Conservation (phyloP, 805 yeast species). For the Candida corydali region DNA sequence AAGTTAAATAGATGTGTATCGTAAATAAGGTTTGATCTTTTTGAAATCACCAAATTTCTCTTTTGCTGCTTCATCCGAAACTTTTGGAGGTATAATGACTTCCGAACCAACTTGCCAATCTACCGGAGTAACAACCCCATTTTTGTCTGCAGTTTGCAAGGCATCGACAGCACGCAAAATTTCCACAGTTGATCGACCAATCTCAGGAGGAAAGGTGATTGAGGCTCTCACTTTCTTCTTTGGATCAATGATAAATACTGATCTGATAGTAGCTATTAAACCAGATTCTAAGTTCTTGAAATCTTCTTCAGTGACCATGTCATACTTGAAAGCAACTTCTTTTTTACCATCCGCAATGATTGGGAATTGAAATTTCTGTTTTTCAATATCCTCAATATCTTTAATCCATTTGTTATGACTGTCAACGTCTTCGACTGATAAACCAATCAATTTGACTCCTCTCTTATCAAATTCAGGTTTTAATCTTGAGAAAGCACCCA, state of each 20-base stretch:
- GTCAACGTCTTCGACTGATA: conserved; percentile 59
- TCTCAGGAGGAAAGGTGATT: conserved; percentile 67
- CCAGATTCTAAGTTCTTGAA: conserved; percentile 59
- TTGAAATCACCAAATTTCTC: conserved; percentile 58
- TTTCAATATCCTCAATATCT: conserved; percentile 64
- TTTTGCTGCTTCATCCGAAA: conserved; percentile 57
- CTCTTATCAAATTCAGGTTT: conserved; percentile 66
- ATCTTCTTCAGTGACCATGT: conserved; percentile 67
- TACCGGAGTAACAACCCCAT: conserved; percentile 64
- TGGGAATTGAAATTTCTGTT: conserved; percentile 54
- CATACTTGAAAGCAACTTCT: conserved; percentile 58
- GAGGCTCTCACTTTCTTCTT: conserved; percentile 57
- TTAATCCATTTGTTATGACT: conserved; percentile 67
- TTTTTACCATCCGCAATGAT: conserved; percentile 64
- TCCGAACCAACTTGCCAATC: conserved; percentile 74
- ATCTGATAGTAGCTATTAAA: conserved; percentile 63
- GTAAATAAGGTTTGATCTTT: conserved; percentile 58
- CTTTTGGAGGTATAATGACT: conserved; percentile 67
- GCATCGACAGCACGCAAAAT: conserved; percentile 68
- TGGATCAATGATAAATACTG: conserved; percentile 71
- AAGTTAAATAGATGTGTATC: conserved; percentile 39
- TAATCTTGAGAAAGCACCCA: conserved; percentile 70
- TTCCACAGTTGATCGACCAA: conserved; percentile 75
- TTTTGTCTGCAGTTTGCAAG: conserved; percentile 58
- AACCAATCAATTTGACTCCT: conserved; percentile 62